Percentiles rank a stretch among this genome's conserved stretches.
These are phyloP conservation scores for Zygotorulaspora mrakii DNA, from an alignment of 1,139 yeast species.

Conservation along the genomic window DNA sequence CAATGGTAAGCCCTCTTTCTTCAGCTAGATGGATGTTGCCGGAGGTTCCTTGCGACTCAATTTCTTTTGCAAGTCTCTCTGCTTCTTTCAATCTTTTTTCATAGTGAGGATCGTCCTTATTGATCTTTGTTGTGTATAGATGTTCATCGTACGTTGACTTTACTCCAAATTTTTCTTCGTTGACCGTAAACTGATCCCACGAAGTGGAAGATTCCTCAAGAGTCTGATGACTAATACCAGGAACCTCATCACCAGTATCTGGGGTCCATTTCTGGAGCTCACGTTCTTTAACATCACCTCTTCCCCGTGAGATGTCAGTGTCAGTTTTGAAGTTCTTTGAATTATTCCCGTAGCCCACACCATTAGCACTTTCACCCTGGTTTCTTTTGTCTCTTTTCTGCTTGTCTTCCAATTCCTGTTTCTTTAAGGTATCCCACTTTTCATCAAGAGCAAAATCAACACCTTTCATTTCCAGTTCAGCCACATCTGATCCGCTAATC, in stretches of 20 bases:
- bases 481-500: conserved; percentile 57
- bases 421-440: conserved; percentile 24
- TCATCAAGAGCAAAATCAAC: conserved; percentile 30
- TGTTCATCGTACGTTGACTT: conserved; percentile 85
- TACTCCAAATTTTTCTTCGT: conserved; percentile 84
- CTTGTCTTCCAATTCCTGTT: conserved; percentile 15
- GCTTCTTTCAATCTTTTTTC: conserved; percentile 64
- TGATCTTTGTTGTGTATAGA: conserved; percentile 80
- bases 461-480: conserved; percentile 48
- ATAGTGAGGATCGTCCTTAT: conserved; percentile 72
- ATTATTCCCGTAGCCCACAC: neutral
- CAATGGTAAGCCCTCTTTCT: conserved; percentile 76
- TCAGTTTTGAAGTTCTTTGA: conserved; percentile 65
- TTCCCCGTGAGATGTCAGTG: conserved; percentile 62
- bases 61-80: conserved; percentile 74
- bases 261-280: conserved; percentile 87
- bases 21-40: conserved; percentile 83
- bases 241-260: conserved; percentile 43
- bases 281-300: conserved; percentile 49
- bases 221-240: conserved; percentile 36
- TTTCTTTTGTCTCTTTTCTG: conserved; percentile 11
- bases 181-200: conserved; percentile 95
- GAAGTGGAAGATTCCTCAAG: conserved; percentile 45
- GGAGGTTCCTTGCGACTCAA: conserved; percentile 59
- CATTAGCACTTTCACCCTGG: conserved; percentile 10